phyloP scores from a whole-genome alignment of 2,329 filamentous ascomycete species.

The Colletotrichum liriopes region DNA sequence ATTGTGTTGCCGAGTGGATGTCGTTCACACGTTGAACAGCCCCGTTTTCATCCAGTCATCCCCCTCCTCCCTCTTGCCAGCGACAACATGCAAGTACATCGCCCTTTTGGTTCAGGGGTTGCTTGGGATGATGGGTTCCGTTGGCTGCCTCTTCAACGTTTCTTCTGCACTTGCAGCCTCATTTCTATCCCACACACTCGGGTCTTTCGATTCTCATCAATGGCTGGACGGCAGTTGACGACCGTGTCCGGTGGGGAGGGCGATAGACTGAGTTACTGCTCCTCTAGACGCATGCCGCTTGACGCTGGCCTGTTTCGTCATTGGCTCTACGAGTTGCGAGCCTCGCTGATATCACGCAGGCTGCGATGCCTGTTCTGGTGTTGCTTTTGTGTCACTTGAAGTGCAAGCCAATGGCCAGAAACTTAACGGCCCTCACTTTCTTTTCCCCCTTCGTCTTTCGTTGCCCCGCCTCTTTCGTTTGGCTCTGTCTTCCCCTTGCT shows the following conservation, averaged over 20 bases:
- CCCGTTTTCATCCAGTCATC: constrained; percentile 34
- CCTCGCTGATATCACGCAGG: neutral
- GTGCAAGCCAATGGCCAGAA: neutral
- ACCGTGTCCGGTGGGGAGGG: neutral
- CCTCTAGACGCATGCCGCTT: neutral
- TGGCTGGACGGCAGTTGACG: neutral
- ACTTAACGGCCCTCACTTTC: neutral
- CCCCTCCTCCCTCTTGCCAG: neutral
- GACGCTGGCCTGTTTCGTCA: constrained; percentile 4
- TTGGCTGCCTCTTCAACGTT: constrained; percentile 19
- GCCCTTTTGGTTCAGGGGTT: constrained; percentile 1
- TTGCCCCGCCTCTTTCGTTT: neutral
- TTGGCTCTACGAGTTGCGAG: neutral
- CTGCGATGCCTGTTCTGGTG: neutral
- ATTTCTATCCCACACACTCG: constrained; percentile 12
- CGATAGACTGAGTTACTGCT: neutral
- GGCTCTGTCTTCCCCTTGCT: neutral
- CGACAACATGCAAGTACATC: constrained; percentile 1
- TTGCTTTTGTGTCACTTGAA: neutral
- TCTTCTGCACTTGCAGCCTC: constrained; percentile 21
- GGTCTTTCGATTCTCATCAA: neutral
- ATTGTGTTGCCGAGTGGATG: constrained; percentile 25
- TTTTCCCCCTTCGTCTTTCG: neutral
- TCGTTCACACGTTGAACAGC: constrained; percentile 19
- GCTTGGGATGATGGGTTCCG: constrained; percentile 4